Base-by-base conservation (phyloP, 78 protist species). In the Emiliania huxleyi region DNA sequence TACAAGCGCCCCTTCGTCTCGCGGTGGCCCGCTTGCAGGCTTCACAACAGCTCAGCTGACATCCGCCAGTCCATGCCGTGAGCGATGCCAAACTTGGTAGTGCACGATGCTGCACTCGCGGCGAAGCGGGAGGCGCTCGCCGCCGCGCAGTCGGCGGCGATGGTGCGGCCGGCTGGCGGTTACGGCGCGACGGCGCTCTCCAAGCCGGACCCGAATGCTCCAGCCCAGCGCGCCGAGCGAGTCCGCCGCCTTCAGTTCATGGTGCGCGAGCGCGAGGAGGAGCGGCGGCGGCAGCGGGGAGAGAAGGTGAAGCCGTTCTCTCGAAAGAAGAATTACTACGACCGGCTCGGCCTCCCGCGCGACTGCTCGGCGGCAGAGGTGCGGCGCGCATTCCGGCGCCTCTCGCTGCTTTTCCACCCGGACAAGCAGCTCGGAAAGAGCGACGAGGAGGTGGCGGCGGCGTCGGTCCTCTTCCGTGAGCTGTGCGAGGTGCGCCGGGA, bases 361-460 rank as follows among this genome's bases (percentile, higher is more conserved):
- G 83, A 2, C 33, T 29, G 44, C 44, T 73, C 83, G 37, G 83
- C 83, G 44, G 83, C 83, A 8, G 83, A 73, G 83, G 42, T 73
- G 37, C 83, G 83, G 33, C 37, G 83, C 33, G 96, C 96, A 12
- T 95, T 48, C 71, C 87, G 94, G 12, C 75, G 79, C 33, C 94
- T 92, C 22, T 87, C 94, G 25, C 48, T 42, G 29, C 35, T 0
- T 43, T 81, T 3, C 81, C 94, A 92, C 90, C 91, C 84, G 35
- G 94, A 95, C 94, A 84, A 85, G 91, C 19, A 46, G 35, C 35
- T 29, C 23, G 77, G 73, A 21, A 37, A 75, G 40, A 37, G 19
- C n/a, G 75, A 42, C 42, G 93, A 92, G 69, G 93, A 45, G 52
- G 46, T 18, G 25, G 43, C 43, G 42, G 1, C 19, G 44, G 83